phyloP scores from a whole-genome alignment of 1,284 basidiomycete species.

The Vanrija humicola region DNA sequence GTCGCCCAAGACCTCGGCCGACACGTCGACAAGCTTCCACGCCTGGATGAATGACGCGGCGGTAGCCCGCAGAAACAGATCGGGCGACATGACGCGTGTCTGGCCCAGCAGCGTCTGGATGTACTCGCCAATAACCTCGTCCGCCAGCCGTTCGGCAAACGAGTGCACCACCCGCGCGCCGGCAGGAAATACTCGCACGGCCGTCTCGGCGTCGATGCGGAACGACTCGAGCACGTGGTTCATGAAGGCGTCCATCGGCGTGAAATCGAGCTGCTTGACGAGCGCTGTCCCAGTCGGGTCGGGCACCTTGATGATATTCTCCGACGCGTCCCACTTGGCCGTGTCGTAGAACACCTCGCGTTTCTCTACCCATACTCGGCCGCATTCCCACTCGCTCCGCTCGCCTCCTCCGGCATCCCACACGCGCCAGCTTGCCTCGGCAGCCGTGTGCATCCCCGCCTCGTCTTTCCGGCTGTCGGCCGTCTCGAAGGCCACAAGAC shows the following conservation, averaged over 20 bases:
- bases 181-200: conserved; percentile 79
- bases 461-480: conserved; percentile 71
- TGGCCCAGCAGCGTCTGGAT: conserved; percentile 70
- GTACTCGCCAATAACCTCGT: conserved; percentile 69
- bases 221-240: conserved; percentile 63
- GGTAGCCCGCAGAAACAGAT: conserved; percentile 74
- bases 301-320: conserved; percentile 69
- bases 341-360: conserved; percentile 87
- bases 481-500: conserved; percentile 77
- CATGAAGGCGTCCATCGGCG: conserved; percentile 91
- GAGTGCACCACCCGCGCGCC: conserved; percentile 43
- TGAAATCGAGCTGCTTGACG: conserved; percentile 64
- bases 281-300: conserved; percentile 28
- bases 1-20: conserved; percentile 52
- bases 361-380: conserved; percentile 89
- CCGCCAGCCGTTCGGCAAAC: conserved; percentile 43
- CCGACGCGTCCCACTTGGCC: conserved; percentile 69
- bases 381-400: conserved; percentile 78
- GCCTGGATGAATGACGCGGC: conserved; percentile 86
- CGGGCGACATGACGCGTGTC: conserved; percentile 68
- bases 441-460: conserved; percentile 67
- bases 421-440: conserved; percentile 78
- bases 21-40: conserved; percentile 75
- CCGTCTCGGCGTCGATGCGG: conserved; percentile 68
- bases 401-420: conserved; percentile 52